Conservation (phyloP, 371 early-diverging fungal genomes). For the Actinomortierella wolfii region DNA sequence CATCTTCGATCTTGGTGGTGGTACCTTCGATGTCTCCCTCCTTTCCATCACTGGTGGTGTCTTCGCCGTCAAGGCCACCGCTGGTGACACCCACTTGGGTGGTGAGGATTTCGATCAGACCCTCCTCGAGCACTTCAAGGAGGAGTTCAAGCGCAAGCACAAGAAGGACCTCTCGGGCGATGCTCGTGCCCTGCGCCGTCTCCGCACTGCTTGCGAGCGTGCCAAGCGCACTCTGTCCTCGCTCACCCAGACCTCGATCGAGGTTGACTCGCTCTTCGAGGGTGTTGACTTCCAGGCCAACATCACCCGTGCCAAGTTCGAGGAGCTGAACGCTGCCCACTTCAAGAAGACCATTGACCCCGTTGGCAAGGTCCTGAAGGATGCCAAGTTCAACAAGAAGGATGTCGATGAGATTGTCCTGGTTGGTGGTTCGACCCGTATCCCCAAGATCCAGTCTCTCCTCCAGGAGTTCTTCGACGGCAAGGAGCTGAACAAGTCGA, state of each 20-base stretch:
- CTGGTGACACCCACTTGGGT: conserved; percentile 97
- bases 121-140: conserved; percentile 70
- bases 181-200: conserved; percentile 77
- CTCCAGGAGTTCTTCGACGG: conserved; percentile 90
- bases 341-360: conserved; percentile 79
- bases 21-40: conserved; percentile 95
- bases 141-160: conserved; percentile 78
- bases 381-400: conserved; percentile 65
- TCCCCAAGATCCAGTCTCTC: conserved; percentile 95
- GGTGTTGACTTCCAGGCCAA: conserved; percentile 75
- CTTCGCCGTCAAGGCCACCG: conserved; percentile 93
- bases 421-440: conserved; percentile 99
- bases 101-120: conserved; percentile 98
- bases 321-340: conserved; percentile 76
- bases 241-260: conserved; percentile 68
- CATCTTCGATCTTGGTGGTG: conserved; percentile 96
- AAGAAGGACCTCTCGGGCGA: conserved; percentile 73
- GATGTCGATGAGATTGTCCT: conserved; percentile 86
- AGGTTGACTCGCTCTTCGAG: conserved; percentile 77
- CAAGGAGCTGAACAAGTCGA: conserved; percentile 82
- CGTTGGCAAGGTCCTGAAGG: conserved; percentile 74
- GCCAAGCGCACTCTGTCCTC: conserved; percentile 80
- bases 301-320: conserved; percentile 85
- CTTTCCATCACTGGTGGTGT: conserved; percentile 89
- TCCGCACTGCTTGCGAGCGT: conserved; percentile 80